phyloP scores from a whole-genome alignment of 148 eudicot species.

The Fagopyrum esculentum region DNA sequence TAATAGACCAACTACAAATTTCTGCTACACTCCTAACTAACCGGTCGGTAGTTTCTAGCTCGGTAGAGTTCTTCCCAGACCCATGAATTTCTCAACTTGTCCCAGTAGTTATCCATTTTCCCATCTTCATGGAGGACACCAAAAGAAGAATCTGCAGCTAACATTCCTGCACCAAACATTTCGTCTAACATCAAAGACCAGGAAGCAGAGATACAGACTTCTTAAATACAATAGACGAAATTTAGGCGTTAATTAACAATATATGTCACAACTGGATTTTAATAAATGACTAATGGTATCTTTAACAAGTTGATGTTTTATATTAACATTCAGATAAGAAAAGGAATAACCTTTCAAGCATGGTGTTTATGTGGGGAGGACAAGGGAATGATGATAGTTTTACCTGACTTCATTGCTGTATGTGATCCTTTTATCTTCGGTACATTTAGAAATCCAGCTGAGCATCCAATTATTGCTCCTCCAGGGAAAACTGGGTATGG shows the following conservation, averaged over 20 bases:
- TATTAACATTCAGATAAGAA: not conserved
- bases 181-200: not conserved
- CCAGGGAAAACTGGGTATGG: conserved; percentile 99
- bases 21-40: conserved; percentile 22
- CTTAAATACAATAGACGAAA: not conserved
- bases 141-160: conserved; percentile 90
- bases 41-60: conserved; percentile 88
- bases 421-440: conserved; percentile 97
- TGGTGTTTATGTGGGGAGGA: not conserved
- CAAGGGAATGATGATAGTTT: not conserved
- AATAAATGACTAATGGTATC: not conserved
- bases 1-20: not conserved
- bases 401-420: conserved; percentile 99
- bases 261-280: not conserved
- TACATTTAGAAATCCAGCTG: conserved; percentile 96
- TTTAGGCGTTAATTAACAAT: not conserved
- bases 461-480: conserved; percentile 94
- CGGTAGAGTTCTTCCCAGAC: conserved; percentile 81
- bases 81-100: conserved; percentile 72
- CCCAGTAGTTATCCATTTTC: conserved; percentile 69
- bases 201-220: not conserved
- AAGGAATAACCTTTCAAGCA: not conserved
- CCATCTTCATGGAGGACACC: conserved; percentile 50
- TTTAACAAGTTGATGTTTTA: not conserved
- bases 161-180: conserved; percentile 51